A percentile compares a stretch with the other conserved stretches of the same genome.
Conservation (phyloP, 352 stramenopile species). For the Pythium brachiatum region DNA sequence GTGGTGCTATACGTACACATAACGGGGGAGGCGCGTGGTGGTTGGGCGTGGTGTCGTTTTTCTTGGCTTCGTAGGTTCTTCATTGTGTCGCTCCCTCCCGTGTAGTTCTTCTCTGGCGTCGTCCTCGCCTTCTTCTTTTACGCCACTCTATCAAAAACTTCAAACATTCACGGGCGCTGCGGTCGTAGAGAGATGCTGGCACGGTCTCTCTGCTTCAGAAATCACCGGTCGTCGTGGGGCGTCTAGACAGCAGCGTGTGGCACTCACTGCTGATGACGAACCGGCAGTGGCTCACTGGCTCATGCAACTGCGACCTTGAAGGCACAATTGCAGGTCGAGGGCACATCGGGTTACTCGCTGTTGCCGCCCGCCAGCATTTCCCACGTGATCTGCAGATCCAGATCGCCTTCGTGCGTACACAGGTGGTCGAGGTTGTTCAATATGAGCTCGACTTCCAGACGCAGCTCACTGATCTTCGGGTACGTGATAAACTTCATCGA, state of each 20-base stretch:
- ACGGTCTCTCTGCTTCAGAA: neutral
- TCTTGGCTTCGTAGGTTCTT: slow-evolving; percentile 1
- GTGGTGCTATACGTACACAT: slow-evolving; percentile 21
- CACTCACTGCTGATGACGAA: neutral
- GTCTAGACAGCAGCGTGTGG: neutral
- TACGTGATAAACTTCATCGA: slow-evolving; percentile 88
- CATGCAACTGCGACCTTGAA: neutral
- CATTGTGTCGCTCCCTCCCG: neutral
- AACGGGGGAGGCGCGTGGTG: neutral
- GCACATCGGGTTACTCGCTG: slow-evolving; percentile 28
- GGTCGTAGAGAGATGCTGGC: slow-evolving; percentile 18
- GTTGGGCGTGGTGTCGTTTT: slow-evolving; percentile 8
- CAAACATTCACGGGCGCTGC: slow-evolving; percentile 10
- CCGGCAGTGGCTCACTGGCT: neutral
- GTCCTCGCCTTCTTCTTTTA: slow-evolving; percentile 8
- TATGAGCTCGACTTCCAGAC: slow-evolving; percentile 78
- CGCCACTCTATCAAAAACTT: slow-evolving; percentile 22
- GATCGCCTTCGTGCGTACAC: slow-evolving; percentile 77
- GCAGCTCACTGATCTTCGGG: slow-evolving; percentile 81
- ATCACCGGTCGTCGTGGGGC: neutral
- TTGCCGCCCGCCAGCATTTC: slow-evolving; percentile 59
- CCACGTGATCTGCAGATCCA: slow-evolving; percentile 85
- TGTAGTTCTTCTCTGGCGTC: neutral
- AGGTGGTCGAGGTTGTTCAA: slow-evolving; percentile 77
- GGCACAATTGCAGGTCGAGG: too few relatives aligned